Base-by-base conservation (phyloP, 2,329 filamentous ascomycete genomes). In the Arthrobotrys musiformis region DNA sequence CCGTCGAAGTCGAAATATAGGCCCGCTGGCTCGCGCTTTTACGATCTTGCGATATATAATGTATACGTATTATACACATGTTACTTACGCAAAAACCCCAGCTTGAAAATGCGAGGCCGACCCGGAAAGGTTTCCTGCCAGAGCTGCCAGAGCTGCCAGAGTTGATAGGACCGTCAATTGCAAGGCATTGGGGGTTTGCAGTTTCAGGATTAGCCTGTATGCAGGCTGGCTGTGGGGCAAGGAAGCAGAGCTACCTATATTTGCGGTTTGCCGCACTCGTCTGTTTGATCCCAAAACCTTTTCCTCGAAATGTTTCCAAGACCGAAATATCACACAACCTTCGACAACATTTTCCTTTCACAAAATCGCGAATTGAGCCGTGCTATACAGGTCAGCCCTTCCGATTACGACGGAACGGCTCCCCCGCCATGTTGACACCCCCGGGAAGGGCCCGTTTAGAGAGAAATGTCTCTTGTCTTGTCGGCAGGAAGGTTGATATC, bases 181-280 rank as follows among this genome's bases (percentile, higher is more conserved):
- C 35, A 40, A 4, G 33, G n/a, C 56, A 44, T 42, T n/a, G n/a
- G 33, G 63, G 44, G 48, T 37, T 48, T 72, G 68, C 68, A 64
- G 68, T 64, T 72, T 72, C 68, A 72, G 68, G 68, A 72, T 72
- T 72, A 72, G 60, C 68, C 68, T 72, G 60, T 72, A 70, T 56
- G 58, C 22, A 42, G 17, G 28, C 42, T 37, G 35, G 46, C 46
- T 33, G 68, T 72, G 67, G 67, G 67, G 67, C 67, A 54, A 52
- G 54, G 52, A 58, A 37, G 56, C 30, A 46, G 56, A 70, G 40
- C 52, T 37, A n/a, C n/a, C n/a, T n/a, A 56, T 62, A 70, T 62
- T 72, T 58, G 35, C 15, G 26, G 60, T 64, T 64, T 72, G 58
- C 35, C 48, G 60, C 40, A 61, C 44, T 70, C 46, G n/a, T 63